Base-by-base conservation (phyloP, 179 eudicot species). In the Beta corolliflora region DNA sequence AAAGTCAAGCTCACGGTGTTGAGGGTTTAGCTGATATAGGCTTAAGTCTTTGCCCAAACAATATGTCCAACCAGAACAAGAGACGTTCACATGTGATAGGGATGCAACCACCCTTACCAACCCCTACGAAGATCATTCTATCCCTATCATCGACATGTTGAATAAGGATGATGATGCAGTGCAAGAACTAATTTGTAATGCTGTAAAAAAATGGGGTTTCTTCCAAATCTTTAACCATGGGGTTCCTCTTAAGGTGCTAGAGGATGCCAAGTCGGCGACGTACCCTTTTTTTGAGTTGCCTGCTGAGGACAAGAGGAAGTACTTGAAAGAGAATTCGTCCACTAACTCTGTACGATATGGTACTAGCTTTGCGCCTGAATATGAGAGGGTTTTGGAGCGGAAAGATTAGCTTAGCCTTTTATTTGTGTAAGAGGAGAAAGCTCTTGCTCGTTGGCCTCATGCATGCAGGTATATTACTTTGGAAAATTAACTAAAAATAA, bases 331-430 rank as follows among this genome's bases (percentile, higher is more conserved):
- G 61, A 82, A 85, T 76, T 86, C 89, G 0, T 83, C 85, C 3
- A 83, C 77, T 53, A 77, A 77, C 44, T 65, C 72, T 61, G 88
- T 88, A 9, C 66, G 82, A 36, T 76, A 84, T 45, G 71, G 61
- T 14, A 87, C 88, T 11, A 89, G 89, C 63, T 87, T 89, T 77
- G 67, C 76, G 52, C 89, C 89, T 25, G 73, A 80, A 71, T 88
- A 81, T 7, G 89, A 89, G 75, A 85, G 74, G 46, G 86, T 85
- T 41, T 36, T 89, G 63, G 91, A 89, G 76, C 87, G 91, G 91
- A 89, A 85, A 80, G 89, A 89, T 82, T 89, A 85, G 41, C 87
- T 89, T 19, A 81, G 90, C 67, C 86, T 83, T 66, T 85, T 84
- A 73, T 88, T 81, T 84, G 79, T 87, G 46, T 85, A 82, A 14